Base-by-base conservation (phyloP, 371 early-diverging fungal species). In the Mortierella polycephala region DNA sequence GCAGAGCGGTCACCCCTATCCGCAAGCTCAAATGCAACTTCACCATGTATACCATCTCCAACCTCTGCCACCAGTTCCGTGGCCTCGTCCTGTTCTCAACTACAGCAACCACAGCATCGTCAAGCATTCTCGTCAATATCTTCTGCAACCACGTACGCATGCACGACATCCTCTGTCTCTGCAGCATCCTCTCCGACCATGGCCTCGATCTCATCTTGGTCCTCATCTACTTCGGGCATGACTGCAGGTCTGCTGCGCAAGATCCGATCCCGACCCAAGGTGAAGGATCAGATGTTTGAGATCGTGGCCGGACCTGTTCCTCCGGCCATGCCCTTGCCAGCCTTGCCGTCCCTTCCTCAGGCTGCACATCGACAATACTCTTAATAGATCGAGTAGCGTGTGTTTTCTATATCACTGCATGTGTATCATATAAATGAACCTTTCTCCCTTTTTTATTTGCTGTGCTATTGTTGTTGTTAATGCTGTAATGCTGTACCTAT, bases 221-320 rank as follows among this genome's bases (percentile, higher is more conserved):
- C 69, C 1, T 53, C 62, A 11, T 51, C 62, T 0, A 49, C 75
- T 1, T 37, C 52, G 3, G 66, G 65, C 39, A 75, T 63, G 58
- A 77, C 61, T 54, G 55, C 72, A 0, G 79, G 79, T 8, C 59
- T 77, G 3, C 44, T 77, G 49, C 64, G 79, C 47, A 77, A 77
- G 72, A 77, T 77, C 41, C 68, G 79, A 37, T 71, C 79, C 14
- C 60, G 61, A 8, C 65, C 72, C 5, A 71, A 64, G 46, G 20
- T 77, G 57, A 64, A 68, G 50, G 79, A 71, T 23, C 65, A 69
- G 14, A 8, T 71, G 47, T 77, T 75, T 60, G 75, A 75, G 10
- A 75, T 75, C n/a, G 69, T 75, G 14, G 63, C 47, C 4, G 18
- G 40, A 16, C 47, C 63, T 0, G 23, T 50, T 53, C 60, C 55